Base-by-base conservation (phyloP, 768 basidiomycete species). In the Pluteus cervinus region DNA sequence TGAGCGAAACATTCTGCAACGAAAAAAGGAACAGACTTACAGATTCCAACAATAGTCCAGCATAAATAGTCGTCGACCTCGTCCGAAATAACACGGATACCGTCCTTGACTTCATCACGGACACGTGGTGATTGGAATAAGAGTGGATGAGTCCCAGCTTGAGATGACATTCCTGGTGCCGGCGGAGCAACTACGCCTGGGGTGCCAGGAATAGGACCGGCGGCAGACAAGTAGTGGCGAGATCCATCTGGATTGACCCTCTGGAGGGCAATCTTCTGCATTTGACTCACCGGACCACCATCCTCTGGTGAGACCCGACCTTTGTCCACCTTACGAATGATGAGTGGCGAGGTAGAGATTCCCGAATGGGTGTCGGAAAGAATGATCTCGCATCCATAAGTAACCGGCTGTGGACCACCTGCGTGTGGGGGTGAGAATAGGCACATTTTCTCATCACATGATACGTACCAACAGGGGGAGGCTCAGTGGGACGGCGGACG, bases 1-100 rank as follows among this genome's bases (percentile, higher is more conserved):
- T 29, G n/a, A 39, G 31, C 16, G 11, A 17, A 15, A 1, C 7
- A 22, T 14, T n/a, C 12, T 11, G 0, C 26, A 21, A 16, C 11
- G 3, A 30, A 39, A 21, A 25, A 41, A 15, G 28, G 14, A 36
- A 35, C 15, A 51, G 44, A 66, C 85, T 60, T 62, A 92, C 92
- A 89, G 36, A 94, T 92, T 25, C 92, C 89, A 46, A 91, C 89
- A 49, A 96, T 92, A 9, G 89, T 90, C 92, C 92, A 96, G 52
- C 87, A 90, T 40, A 93, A 65, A 66, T 90, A 93, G 55, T 96
- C 92, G 55, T 96, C 91, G 5, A 96, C 87, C 58, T 90, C 86
- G 49, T 94, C 91, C 16, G 78, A 82, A 38, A 88, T 76, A 22
- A 79, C 62, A 37, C 75, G 76, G 33, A 77, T 69, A 11, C 85